Evolutionary conservation across 768 basidiomycete genomes (phyloP).

Genomic region (Auricularia cornea): DNA sequence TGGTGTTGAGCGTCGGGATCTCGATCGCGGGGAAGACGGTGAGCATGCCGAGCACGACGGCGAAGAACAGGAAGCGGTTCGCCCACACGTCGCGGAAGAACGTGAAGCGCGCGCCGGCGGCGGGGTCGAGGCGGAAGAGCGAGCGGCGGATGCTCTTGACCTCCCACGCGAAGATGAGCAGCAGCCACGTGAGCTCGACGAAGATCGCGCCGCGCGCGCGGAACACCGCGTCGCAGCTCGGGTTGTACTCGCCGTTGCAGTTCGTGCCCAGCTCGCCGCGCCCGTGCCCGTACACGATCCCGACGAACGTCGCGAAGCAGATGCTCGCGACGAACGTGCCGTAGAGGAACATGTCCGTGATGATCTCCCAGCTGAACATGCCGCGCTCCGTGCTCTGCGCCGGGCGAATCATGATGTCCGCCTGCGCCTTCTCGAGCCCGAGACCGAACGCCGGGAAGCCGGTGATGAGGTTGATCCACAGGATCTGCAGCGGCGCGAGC

Average conservation of each 20-base stretch:
- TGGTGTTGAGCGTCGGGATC: conserved; percentile 1
- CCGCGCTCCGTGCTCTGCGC: conserved; percentile 17
- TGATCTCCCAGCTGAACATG: conserved; percentile 12
- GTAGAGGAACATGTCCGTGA: conserved; percentile 12
- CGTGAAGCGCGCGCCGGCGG: not conserved
- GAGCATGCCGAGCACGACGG: conserved; percentile 1
- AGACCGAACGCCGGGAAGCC: conserved; percentile 50
- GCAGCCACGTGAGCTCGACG: not conserved
- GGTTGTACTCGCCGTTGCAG: not conserved
- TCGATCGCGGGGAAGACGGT: not conserved
- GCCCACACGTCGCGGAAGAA: conserved; percentile 1
- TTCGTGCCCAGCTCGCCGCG: not conserved
- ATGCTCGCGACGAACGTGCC: not conserved
- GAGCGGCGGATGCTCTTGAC: not conserved
- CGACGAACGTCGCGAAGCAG: not conserved
- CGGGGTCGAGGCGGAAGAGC: not conserved
- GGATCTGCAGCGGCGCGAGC: conserved; percentile 42
- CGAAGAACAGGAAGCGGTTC: conserved; percentile 1
- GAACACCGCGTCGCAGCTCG: not conserved
- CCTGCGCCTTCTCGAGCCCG: conserved; percentile 41
- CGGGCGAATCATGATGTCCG: conserved; percentile 41
- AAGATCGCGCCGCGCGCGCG: not conserved
- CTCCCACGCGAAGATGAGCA: not conserved
- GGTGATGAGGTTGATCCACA: conserved; percentile 48
- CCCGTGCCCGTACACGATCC: not conserved